These are phyloP conservation scores for Infundibulicybe gibba DNA, from an alignment of 768 basidiomycete species.

Conservation along the genomic window DNA sequence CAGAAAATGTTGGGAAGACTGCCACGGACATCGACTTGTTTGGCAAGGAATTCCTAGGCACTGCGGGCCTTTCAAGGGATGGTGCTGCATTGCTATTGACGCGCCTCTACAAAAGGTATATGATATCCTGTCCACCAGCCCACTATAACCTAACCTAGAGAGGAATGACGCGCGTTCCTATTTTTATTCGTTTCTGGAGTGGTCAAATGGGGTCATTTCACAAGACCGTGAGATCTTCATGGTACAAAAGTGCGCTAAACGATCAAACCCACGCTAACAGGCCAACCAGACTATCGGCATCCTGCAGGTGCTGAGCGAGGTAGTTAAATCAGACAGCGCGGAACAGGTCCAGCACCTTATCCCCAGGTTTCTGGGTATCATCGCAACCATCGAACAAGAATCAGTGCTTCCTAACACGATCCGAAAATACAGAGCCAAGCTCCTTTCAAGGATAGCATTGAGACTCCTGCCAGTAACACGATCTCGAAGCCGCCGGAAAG, in stretches of 20 bases:
- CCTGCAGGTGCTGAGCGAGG: slow-evolving; percentile 67
- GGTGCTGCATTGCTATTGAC: slow-evolving; percentile 80
- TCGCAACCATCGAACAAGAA: slow-evolving; percentile 35
- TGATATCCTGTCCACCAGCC: slow-evolving; percentile 13
- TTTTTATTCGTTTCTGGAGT: slow-evolving; percentile 51
- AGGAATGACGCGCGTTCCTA: slow-evolving; percentile 57
- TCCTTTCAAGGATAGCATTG: slow-evolving; percentile 61
- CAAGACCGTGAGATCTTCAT: slow-evolving; percentile 36
- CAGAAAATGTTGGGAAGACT: slow-evolving; percentile 46
- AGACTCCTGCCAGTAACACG: slow-evolving; percentile 53
- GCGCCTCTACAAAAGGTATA: slow-evolving; percentile 73
- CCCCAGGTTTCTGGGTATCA: slow-evolving; percentile 41
- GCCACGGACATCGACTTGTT: slow-evolving; percentile 52
- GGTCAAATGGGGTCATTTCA: slow-evolving; percentile 30
- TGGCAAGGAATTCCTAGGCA: slow-evolving; percentile 54
- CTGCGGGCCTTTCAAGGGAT: slow-evolving; percentile 82
- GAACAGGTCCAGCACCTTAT: slow-evolving; percentile 45
- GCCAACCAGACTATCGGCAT: slow-evolving; percentile 57
- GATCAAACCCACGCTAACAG: too few species aligned
- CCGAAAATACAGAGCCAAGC: slow-evolving; percentile 66
- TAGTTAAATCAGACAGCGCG: slow-evolving; percentile 59
- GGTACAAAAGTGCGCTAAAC: slow-evolving; percentile 25
- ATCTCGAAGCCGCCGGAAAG: slow-evolving; percentile 33
- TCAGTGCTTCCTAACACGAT: slow-evolving; percentile 53
- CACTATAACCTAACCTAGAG: slow-evolving; percentile 5